Base-by-base conservation (phyloP, 78 protist species). In the Dictyostelium capitatum region DNA sequence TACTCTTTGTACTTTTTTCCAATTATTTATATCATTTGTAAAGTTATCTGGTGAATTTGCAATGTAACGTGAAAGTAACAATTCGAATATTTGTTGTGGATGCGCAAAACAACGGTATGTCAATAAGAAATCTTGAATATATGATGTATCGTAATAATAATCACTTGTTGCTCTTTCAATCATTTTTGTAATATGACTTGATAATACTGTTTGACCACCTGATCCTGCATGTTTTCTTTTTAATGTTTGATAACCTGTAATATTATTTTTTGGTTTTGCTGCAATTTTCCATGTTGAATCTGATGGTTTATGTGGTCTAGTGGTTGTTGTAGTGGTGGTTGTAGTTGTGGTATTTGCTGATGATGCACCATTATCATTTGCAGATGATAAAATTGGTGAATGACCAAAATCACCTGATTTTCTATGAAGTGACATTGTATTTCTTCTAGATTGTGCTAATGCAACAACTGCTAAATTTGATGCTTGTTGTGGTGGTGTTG, bases 131-230 rank as follows among this genome's bases (percentile, higher is more conserved):
- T 87, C 93, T 77, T 87, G 93, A 64, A 77, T 87, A 11, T 87
- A 87, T 8, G 93, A 87, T 2, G 93, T 87, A 51, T 87, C 93
- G 47, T 87, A 87, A 41, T 80, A 59, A 54, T 77, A 87, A 43
- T 87, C 93, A 8, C 47, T 17, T 17, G 93, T 87, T 14, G 93
- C 93, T 57, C 93, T 70, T 50, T 87, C 93, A 12, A 87, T 74
- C 93, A 87, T 87, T 65, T 87, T 87, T 12, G 80, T 46, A 51
- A 87, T 43, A 32, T 87, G 93, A 51, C 56, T 77, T 14, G n/a
- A 20, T 17, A 87, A 37, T 14, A 56, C 84, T 0, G 80, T 79
- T 19, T 51, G 79, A 9, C 28, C 43, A 3, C 50, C 73, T 2
- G 50, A 4, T 8, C 17, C 7, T 46, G 32, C 20, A 9, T 59